phyloP scores from a whole-genome alignment of 768 basidiomycete genomes.

The Piloderma croceum region DNA sequence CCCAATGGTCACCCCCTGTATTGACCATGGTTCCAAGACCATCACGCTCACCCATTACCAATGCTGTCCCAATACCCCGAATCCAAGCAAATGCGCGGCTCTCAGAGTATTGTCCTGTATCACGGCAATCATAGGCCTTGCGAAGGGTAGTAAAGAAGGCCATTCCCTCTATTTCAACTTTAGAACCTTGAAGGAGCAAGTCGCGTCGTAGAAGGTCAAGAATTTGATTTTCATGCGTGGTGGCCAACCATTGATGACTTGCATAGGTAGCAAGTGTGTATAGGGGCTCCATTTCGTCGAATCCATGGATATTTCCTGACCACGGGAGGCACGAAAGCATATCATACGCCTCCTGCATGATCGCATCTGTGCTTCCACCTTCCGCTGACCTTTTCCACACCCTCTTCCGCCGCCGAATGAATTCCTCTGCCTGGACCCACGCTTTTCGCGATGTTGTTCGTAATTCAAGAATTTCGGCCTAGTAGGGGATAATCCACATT shows the following conservation, averaged over 20 bases:
- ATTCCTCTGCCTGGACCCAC: background rate
- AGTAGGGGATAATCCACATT: background rate
- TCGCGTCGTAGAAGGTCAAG: background rate
- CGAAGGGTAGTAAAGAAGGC: background rate
- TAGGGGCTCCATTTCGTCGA: background rate
- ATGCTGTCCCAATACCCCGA: background rate
- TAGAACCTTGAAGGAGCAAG: background rate
- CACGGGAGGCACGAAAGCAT: background rate
- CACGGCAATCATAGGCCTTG: no score
- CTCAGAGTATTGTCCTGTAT: no score
- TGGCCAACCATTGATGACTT: background rate
- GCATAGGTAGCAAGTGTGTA: background rate
- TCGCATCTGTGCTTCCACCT: background rate
- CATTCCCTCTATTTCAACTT: background rate
- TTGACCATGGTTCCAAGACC: background rate
- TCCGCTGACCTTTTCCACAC: no score
- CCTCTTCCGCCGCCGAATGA: background rate
- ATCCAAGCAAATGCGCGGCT: no score
- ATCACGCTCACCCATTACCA: background rate
- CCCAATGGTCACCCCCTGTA: background rate
- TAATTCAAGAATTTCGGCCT: background rate
- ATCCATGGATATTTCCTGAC: background rate
- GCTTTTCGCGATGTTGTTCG: background rate
- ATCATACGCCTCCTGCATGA: background rate
- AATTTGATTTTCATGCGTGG: background rate